Evolutionary conservation across 495 filamentous ascomycete species (phyloP), one percentile per base, ranked within the genome.

Genomic region (Neohortaea acidophila): DNA sequence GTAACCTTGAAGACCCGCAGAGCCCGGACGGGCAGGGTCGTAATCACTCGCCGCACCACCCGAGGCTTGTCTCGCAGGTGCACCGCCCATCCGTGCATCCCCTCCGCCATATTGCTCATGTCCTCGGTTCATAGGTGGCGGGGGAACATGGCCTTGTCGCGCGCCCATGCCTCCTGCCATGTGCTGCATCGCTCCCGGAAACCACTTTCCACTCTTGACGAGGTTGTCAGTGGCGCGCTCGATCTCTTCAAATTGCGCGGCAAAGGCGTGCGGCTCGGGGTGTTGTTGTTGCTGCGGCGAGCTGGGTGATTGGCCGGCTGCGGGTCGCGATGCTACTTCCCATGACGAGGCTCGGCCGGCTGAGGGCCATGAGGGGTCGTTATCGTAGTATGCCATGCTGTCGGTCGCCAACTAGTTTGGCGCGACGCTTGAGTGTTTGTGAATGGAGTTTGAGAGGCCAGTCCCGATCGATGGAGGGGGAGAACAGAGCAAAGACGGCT

Each of bases 141-240:
- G 45, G 44, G 80, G 79, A 66, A 81, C 73, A 34, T 81, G 94
- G 54, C 94, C 86, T 68, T 89, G 77, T 57, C 89, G 25, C n/a
- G 24, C 5, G 46, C 73, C 67, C 20, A 26, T 15, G 24, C 45
- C 41, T 8, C 34, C 29, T n/a, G n/a, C n/a, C 11, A 23, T 19
- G 7, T 18, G 12, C 11, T 24, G 39, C 44, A 59, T 56, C 54
- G 64, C 68, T 63, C 82, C 87, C 55, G 66, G 70, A 64, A 85
- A 93, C 63, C 86, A 75, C 67, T 94, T 94, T 21, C 86, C 85
- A 59, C 83, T 94, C 68, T 94, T 93, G 51, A 81, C 69, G 36
- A 97, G 72, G 58, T 97, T 97, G 53, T 97, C 89, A 53, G 86
- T 69, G 47, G 89, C 89, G 48, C 89, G 79, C 38, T 96, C 87